phyloP scores from a whole-genome alignment of 257 asterid genomes.

The Nicotiana tomentosiformis region DNA sequence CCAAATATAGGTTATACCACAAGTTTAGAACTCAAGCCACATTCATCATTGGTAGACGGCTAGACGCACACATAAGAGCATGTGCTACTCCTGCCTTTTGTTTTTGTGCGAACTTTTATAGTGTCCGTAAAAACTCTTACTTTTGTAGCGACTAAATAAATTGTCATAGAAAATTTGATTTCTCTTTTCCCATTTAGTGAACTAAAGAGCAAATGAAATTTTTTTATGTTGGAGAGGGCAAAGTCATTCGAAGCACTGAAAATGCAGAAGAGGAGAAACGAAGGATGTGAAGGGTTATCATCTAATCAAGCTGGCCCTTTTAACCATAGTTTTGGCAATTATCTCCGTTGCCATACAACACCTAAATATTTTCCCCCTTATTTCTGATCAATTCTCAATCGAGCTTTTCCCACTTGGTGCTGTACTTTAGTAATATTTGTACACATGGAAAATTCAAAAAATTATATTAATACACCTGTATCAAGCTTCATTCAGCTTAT shows the following conservation, averaged over 20 bases:
- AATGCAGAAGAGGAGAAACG: constrained; percentile 32
- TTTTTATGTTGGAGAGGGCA: constrained; percentile 40
- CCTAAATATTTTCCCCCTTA: constrained; percentile 27
- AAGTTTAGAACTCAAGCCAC: neutral
- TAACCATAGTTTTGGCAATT: constrained; percentile 38
- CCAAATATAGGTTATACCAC: neutral
- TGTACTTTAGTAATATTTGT: neutral
- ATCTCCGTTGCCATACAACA: constrained; percentile 38
- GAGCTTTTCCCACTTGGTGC: constrained; percentile 7
- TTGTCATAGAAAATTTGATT: too few species aligned
- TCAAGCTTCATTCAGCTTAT: neutral
- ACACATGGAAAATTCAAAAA: neutral
- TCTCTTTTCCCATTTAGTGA: neutral
- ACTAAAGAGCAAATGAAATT: neutral
- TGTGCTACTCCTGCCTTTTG: neutral
- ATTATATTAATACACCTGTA: neutral
- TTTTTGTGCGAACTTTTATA: too few species aligned
- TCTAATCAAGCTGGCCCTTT: constrained; percentile 28
- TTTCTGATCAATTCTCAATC: constrained; percentile 2
- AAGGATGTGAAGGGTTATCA: constrained; percentile 31
- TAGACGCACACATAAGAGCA: neutral
- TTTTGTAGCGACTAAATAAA: neutral
- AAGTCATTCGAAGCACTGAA: constrained; percentile 54
- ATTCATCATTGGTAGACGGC: neutral
- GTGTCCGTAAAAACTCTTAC: neutral